Conservation (phyloP, 2,329 filamentous ascomycete genomes). For the Colletotrichum salicis region DNA sequence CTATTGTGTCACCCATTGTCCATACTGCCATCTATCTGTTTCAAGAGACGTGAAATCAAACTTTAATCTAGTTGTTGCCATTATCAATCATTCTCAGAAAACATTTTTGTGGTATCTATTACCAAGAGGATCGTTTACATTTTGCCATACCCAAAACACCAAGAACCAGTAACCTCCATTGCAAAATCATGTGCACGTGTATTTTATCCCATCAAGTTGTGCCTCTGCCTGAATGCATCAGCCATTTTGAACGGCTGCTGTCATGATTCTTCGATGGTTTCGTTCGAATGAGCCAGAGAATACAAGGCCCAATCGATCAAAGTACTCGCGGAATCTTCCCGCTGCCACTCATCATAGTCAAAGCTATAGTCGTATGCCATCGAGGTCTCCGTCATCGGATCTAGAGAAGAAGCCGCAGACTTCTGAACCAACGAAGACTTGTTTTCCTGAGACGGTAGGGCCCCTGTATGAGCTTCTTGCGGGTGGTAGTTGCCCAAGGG, state of each 20-base stretch:
- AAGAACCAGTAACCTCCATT: neutral
- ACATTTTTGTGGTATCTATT: neutral
- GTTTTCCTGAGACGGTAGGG: neutral
- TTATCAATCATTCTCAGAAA: neutral
- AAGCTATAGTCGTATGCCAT: neutral
- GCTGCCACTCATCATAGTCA: neutral
- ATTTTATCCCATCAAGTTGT: neutral
- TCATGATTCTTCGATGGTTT: neutral
- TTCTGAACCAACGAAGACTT: neutral
- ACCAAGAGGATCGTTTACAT: neutral
- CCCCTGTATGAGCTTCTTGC: neutral
- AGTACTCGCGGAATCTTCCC: neutral
- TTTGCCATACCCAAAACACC: neutral
- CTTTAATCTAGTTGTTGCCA: neutral
- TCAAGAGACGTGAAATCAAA: neutral
- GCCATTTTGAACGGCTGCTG: neutral
- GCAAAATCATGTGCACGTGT: neutral
- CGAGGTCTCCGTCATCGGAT: neutral
- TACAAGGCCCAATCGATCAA: neutral
- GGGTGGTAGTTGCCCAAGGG: neutral
- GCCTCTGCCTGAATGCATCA: neutral
- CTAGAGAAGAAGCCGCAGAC: neutral
- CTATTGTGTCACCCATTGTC: no score
- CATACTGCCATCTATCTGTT: neutral
- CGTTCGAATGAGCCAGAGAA: accelerated